These are phyloP conservation scores for Mycena haematopus DNA, from an alignment of 768 basidiomycete genomes.

Conservation along the genomic window DNA sequence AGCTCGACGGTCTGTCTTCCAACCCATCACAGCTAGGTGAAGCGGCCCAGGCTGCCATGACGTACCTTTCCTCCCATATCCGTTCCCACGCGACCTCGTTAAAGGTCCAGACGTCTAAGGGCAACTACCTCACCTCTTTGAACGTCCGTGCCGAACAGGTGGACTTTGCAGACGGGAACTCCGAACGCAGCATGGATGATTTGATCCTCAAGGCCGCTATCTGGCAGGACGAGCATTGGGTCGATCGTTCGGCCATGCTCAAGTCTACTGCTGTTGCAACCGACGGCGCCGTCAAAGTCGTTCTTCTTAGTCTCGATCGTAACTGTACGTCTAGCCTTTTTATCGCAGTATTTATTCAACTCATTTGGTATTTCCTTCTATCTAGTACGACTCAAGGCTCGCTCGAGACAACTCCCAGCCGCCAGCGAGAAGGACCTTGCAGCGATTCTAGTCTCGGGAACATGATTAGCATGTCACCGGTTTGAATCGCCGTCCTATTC, in stretches of 20 bases:
- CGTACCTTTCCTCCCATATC: constrained; percentile 78
- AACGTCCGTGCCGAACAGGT: constrained; percentile 85
- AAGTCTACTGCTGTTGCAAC: constrained; percentile 44
- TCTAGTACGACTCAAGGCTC: constrained; percentile 88
- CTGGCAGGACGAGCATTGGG: constrained; percentile 94
- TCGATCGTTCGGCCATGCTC: constrained; percentile 81
- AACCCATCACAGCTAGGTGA: constrained; percentile 71
- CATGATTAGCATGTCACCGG: constrained; percentile 18
- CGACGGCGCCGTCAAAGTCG: constrained; percentile 76
- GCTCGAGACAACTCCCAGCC: constrained; percentile 83
- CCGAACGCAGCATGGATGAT: constrained; percentile 90
- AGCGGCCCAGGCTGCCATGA: constrained; percentile 74
- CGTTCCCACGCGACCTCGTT: constrained; percentile 77
- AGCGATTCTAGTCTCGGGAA: constrained; percentile 56
- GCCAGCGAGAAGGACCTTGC: constrained; percentile 89
- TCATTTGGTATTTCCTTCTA: constrained; percentile 17
- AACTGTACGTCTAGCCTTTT: constrained; percentile 68
- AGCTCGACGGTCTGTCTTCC: constrained; percentile 87
- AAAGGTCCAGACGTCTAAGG: constrained; percentile 94
- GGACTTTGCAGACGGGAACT: constrained; percentile 61
- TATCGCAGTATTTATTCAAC: constrained; percentile 26
- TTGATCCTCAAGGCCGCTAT: constrained; percentile 90
- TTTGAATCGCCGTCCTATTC: constrained; percentile 4
- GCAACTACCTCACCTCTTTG: constrained; percentile 89
- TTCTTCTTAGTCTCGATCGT: constrained; percentile 89